phyloP scores from a whole-genome alignment of 1,284 basidiomycete species.

The Violaceomyces palustris region DNA sequence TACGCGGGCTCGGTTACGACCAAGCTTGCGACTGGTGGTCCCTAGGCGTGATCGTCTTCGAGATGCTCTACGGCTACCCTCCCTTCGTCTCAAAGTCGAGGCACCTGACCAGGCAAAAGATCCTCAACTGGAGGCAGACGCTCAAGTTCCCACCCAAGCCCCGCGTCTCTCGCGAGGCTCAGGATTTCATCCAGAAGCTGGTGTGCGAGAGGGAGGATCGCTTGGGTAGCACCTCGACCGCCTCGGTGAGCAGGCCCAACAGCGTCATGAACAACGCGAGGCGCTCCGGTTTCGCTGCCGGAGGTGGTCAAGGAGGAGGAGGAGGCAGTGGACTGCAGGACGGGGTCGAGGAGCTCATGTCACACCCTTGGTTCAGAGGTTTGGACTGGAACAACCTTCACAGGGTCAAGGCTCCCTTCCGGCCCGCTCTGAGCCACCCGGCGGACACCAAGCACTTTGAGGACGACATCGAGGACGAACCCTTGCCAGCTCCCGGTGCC shows the following conservation, averaged over 20 bases:
- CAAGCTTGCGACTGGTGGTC: slow-evolving; percentile 98
- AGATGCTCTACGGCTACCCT: slow-evolving; percentile 66
- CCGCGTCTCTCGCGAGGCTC: slow-evolving; percentile 74
- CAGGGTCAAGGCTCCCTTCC: slow-evolving; percentile 73
- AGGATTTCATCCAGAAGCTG: slow-evolving; percentile 77
- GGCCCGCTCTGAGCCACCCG: slow-evolving; percentile 64
- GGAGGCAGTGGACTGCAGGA: slow-evolving; percentile 56
- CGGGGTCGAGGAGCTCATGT: slow-evolving; percentile 82
- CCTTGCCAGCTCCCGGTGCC: slow-evolving; percentile 80
- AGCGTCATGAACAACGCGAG: slow-evolving; percentile 69
- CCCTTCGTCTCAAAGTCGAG: slow-evolving; percentile 58
- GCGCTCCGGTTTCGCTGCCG: slow-evolving; percentile 67
- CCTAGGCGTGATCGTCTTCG: slow-evolving; percentile 75
- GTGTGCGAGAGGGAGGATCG: slow-evolving; percentile 92
- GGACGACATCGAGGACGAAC: slow-evolving; percentile 79
- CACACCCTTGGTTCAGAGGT: slow-evolving; percentile 53
- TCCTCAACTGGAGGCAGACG: slow-evolving; percentile 79
- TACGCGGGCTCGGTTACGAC: slow-evolving; percentile 76
- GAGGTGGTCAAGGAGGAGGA: too few relatives aligned
- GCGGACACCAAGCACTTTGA: slow-evolving; percentile 53
- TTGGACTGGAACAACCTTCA: slow-evolving; percentile 38
- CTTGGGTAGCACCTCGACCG: slow-evolving; percentile 68
- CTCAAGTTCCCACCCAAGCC: slow-evolving; percentile 81
- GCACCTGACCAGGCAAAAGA: slow-evolving; percentile 49
- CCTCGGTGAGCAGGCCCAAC: slow-evolving; percentile 68